Base-by-base conservation (phyloP, 1,284 basidiomycete genomes). In the Macrocystidia cucumis region DNA sequence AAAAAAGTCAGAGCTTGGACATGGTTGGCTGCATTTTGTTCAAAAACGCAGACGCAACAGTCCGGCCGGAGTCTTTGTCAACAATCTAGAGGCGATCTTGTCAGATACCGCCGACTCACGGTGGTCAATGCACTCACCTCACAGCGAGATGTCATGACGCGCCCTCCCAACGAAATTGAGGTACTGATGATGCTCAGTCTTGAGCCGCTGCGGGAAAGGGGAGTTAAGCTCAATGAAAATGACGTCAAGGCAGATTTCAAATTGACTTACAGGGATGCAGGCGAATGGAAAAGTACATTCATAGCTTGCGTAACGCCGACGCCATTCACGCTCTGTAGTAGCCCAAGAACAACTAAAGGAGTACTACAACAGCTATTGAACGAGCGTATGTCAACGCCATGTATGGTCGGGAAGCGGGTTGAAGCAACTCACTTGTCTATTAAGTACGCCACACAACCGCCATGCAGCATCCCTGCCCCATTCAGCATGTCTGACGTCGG, bases 401-500 rank as follows among this genome's bases (percentile, higher is more conserved):
- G 21, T 16, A 21, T 20, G 26, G 23, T 35, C 16, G 31, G 22
- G 19, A 17, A 21, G 16, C 5, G n/a, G n/a, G 16, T 21, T 14
- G 13, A 16, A 13, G 5, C 9, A n/a, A 54, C 69, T 36, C 42
- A 78, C 77, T 79, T 81, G 57, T 84, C 81, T 35, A 83, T 72
- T 37, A 84, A 58, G 52, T 81, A 83, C 31, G 78, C 74, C 24
- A 83, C 51, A 36, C 78, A 80, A 27, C 76, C 80, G 9, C 81
- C 80, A 43, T 84, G 80, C 18, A 82, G 62, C 67, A 79, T 78
- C 1, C 76, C 75, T 20, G 78, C 76, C 9, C 80, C 80, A 44
- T 84, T 83, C 18, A 82, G 59, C 77, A 82, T 81, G 41, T 69
- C 79, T 79, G 43, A n/a, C n/a, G n/a, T n/a, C n/a, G n/a, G n/a